Evolutionary conservation across 1,284 basidiomycete species (phyloP).

Genomic region (Sphagnurus paluster): DNA sequence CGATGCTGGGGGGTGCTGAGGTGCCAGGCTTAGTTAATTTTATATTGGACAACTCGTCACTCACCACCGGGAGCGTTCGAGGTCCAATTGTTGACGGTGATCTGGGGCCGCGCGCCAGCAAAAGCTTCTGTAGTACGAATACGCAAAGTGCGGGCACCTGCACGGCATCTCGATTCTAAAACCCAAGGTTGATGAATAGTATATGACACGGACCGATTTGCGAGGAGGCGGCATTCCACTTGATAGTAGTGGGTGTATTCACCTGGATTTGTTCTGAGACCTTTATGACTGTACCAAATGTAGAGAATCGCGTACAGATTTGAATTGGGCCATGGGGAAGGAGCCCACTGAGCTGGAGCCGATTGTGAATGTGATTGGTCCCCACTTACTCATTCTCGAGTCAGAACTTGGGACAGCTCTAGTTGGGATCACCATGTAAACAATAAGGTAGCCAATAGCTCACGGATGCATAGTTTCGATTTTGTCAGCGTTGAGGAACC

Average conservation of each 20-base stretch:
- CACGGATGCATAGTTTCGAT: constrained; percentile 52
- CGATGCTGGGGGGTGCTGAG: constrained; percentile 38
- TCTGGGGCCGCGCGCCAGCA: constrained; percentile 43
- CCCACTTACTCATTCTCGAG: constrained; percentile 45
- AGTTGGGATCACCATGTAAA: neutral
- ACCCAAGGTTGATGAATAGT: neutral
- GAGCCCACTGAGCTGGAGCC: constrained; percentile 35
- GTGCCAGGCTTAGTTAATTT: constrained; percentile 3
- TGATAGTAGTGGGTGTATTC: constrained; percentile 45
- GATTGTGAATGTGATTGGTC: constrained; percentile 43
- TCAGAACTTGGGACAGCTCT: constrained; percentile 34
- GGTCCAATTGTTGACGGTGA: constrained; percentile 42
- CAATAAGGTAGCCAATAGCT: constrained; percentile 15
- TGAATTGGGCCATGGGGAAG: constrained; percentile 51
- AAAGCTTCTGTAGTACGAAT: constrained; percentile 48
- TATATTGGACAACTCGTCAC: constrained; percentile 4
- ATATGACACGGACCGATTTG: constrained; percentile 35
- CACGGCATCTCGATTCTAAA: neutral
- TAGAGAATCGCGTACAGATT: constrained; percentile 24
- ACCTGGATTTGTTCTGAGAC: constrained; percentile 24
- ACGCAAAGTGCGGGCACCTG: constrained; percentile 45
- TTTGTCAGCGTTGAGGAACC: constrained; percentile 49
- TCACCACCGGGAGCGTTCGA: constrained; percentile 36
- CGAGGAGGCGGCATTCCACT: constrained; percentile 41
- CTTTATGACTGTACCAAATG: neutral